These are phyloP conservation scores for Alternaria longipes DNA, from an alignment of 2,329 filamentous ascomycete species.

Conservation along the genomic window DNA sequence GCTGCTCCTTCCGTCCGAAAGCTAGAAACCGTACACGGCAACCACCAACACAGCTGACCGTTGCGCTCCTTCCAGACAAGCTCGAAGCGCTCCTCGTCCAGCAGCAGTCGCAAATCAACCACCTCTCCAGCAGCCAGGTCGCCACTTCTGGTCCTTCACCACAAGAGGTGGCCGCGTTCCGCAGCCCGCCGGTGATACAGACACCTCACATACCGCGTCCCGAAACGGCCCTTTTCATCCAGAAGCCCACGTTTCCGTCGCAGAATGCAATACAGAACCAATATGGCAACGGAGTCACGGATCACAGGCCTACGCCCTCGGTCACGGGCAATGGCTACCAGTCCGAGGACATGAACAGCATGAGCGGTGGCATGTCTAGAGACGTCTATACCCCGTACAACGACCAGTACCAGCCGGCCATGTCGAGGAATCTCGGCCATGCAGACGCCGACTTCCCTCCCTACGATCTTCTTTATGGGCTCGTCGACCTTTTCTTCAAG, in stretches of 20 bases:
- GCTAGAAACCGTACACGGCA: neutral
- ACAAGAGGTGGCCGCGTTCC: conserved; percentile 46
- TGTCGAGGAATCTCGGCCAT: conserved; percentile 39
- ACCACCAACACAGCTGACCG: conserved; percentile 11
- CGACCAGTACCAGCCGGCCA: conserved; percentile 43
- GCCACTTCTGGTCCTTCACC: conserved; percentile 37
- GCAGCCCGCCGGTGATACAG: conserved; percentile 49
- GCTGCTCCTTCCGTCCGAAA: neutral
- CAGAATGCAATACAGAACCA: conserved; percentile 43
- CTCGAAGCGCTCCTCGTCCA: conserved; percentile 56
- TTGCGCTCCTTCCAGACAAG: conserved; percentile 49
- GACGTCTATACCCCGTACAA: conserved; percentile 43
- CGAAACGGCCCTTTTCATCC: conserved; percentile 58
- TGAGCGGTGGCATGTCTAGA: conserved; percentile 37
- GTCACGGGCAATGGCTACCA: conserved; percentile 43
- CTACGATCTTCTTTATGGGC: conserved; percentile 67
- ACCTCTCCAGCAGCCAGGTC: conserved; percentile 48
- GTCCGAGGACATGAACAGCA: conserved; percentile 34
- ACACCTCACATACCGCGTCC: conserved; percentile 55
- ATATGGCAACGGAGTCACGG: conserved; percentile 52
- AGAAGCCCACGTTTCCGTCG: conserved; percentile 53
- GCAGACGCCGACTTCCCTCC: conserved; percentile 63
- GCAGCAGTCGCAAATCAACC: conserved; percentile 58
- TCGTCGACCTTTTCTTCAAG: conserved; percentile 70
- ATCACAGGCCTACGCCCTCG: conserved; percentile 33